Percentiles rank a stretch among this genome's conserved stretches.
phyloP scores from a whole-genome alignment of 2,329 filamentous ascomycete species.

The Botrytis fragariae region DNA sequence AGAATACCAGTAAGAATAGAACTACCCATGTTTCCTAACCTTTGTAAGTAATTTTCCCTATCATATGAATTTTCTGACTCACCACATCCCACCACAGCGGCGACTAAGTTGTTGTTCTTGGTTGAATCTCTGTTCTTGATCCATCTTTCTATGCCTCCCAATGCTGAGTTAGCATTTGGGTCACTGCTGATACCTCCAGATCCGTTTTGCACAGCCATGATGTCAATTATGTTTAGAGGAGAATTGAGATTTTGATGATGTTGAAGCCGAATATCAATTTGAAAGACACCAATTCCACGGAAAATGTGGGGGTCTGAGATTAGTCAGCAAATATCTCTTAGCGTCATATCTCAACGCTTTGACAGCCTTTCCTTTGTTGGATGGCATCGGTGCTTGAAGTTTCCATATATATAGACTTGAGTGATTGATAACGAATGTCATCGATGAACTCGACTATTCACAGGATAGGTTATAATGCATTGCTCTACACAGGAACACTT shows the following conservation, averaged over 20 bases:
- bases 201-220: background rate
- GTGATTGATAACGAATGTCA: background rate
- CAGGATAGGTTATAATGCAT: background rate
- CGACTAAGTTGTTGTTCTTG: constrained; percentile 6
- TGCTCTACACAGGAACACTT: background rate
- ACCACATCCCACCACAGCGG: constrained; percentile 20
- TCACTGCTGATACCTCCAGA: background rate
- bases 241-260: background rate
- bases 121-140: background rate
- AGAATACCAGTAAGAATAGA: constrained; percentile 18
- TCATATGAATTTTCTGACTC: constrained; percentile 8
- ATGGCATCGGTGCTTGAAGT: background rate
- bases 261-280: background rate
- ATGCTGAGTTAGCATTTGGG: background rate
- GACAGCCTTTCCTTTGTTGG: background rate
- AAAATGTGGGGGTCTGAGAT: background rate
- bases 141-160: constrained; percentile 9
- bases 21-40: constrained; percentile 15
- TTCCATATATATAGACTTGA: background rate
- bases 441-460: background rate
- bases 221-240: background rate
- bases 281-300: no score
- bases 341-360: background rate
- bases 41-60: background rate
- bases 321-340: background rate